Conservation (phyloP, 148 eudicot genomes). For the Beta vulgaris region DNA sequence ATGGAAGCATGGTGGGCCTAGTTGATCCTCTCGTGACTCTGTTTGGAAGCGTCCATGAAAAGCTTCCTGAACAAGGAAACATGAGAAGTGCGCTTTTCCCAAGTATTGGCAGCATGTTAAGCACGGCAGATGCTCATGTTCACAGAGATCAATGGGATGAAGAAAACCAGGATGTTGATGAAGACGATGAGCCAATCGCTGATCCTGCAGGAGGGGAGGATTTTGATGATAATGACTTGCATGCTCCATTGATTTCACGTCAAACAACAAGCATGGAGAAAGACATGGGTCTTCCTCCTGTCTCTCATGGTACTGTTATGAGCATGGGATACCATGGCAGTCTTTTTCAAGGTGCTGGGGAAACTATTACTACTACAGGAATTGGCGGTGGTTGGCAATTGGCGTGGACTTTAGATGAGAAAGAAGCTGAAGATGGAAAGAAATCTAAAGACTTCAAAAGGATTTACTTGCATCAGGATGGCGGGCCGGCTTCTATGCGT, state of each 20-base stretch:
- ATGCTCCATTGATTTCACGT: conserved; percentile 62
- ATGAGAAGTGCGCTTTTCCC: conserved; percentile 62
- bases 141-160: conserved; percentile 75
- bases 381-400: conserved; percentile 88
- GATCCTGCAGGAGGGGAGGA: conserved; percentile 42
- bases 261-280: conserved; percentile 60
- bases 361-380: conserved; percentile 38
- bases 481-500: conserved; percentile 37
- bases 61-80: conserved; percentile 59
- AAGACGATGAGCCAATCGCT: conserved; percentile 33
- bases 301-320: conserved; percentile 41
- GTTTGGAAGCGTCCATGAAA: conserved; percentile 82
- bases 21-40: conserved; percentile 82
- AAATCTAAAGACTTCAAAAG: conserved; percentile 52
- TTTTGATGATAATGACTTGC: conserved; percentile 58
- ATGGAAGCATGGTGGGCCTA: conserved; percentile 59
- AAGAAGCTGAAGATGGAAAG: conserved; percentile 55
- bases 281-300: conserved; percentile 35
- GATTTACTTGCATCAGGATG: conserved; percentile 53
- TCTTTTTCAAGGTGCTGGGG: conserved; percentile 50
- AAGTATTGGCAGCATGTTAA: conserved; percentile 72
- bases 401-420: conserved; percentile 53
- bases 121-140: conserved; percentile 39
- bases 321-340: conserved; percentile 60
- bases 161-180: conserved; percentile 53